Percentiles rank a stretch among this genome's conserved stretches.
phyloP scores from a whole-genome alignment of 129 eudicot species.

The Smallanthus sonchifolius region DNA sequence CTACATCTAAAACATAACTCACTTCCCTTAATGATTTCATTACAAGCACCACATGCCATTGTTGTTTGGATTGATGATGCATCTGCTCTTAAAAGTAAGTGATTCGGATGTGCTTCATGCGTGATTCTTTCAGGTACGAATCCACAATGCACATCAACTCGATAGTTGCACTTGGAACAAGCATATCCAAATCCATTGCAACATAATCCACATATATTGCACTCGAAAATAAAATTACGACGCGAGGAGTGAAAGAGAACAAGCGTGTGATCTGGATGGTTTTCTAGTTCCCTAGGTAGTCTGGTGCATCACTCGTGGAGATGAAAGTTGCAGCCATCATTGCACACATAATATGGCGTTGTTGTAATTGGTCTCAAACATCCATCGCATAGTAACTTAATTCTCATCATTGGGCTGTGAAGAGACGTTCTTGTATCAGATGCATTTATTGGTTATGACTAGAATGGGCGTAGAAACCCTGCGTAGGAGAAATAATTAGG shows the following conservation, averaged over 20 bases:
- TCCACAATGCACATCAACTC: background rate
- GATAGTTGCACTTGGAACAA: background rate
- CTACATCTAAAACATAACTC: background rate
- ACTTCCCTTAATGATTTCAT: background rate
- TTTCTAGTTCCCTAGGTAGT: background rate
- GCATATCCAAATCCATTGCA: constrained; percentile 2
- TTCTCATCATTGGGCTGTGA: background rate
- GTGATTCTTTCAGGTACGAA: background rate
- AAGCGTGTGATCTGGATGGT: background rate
- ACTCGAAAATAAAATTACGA: no score
- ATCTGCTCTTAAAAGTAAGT: background rate
- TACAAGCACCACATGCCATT: background rate
- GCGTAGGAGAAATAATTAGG: background rate
- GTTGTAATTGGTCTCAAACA: background rate
- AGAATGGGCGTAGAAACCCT: background rate
- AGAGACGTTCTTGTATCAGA: background rate
- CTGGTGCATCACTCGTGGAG: background rate
- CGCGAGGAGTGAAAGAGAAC: no score
- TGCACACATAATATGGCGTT: background rate
- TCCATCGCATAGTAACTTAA: background rate
- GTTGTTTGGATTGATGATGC: no score
- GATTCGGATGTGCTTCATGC: constrained; percentile 4
- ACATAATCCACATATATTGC: background rate
- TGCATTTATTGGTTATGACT: background rate
- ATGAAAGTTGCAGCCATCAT: background rate